Base-by-base conservation (phyloP, 805 yeast genomes). In the Candida palmyrensis region DNA sequence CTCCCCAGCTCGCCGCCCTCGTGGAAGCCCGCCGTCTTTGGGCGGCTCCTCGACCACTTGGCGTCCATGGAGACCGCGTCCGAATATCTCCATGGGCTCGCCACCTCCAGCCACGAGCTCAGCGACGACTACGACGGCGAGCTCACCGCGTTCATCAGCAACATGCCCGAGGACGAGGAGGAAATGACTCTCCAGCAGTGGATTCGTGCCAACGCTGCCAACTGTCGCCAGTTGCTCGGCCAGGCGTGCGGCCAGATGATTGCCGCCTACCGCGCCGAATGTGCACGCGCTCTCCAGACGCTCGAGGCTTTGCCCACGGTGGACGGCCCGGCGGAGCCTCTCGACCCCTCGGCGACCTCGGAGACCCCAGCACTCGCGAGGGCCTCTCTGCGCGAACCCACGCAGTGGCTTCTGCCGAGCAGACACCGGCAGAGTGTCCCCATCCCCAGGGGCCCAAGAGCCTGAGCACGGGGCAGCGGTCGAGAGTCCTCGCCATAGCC, bases 161-260 rank as follows among this genome's bases (percentile, higher is more conserved):
- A 75, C 27, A 77, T 83, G 75, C 89, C 90, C 0, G 76, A 71
- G 19, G 73, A 72, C 17, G 88, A 83, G 47, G 62, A 83, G 43
- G 65, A 73, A 9, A 76, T 80, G 81, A 74, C 82, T 0, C 71
- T 86, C n/a, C 66, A 68, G 30, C 74, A 82, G 38, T 87, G 95
- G 95, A 56, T 83, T 14, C 48, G 49, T 19, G 62, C 68, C 42
- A 71, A 72, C 44, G 82, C 86, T 0, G 54, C 57, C 9, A 73
- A 71, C 41, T 79, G 82, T 15, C 68, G 68, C 26, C 53, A 53
- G 18, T 61, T 75, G 29, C 61, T 81, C 5, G 51, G 62, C 21
- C 62, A 62, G 18, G 68, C 71, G 18, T 64, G 77, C 22, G 61
- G 66, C 4, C 57, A 52, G 20, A 66, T 82, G 64, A 53, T 78